phyloP scores from a whole-genome alignment of 352 stramenopile species.

The Paralagenidium karlingii region DNA sequence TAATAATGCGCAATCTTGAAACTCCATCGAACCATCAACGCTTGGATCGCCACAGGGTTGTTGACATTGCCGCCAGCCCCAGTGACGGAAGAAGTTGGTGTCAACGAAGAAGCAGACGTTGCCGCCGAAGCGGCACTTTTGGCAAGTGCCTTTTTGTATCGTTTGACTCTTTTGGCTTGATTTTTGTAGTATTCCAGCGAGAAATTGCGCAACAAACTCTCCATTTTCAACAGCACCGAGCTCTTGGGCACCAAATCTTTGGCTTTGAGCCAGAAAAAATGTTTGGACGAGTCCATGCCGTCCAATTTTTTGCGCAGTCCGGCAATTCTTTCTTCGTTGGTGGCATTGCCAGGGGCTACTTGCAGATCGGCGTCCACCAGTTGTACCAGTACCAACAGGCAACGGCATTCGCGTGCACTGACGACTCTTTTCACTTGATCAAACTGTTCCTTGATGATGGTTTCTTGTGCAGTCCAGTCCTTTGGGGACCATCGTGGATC shows the following conservation, averaged over 20 bases:
- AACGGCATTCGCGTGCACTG: constrained; percentile 51
- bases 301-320: constrained; percentile 56
- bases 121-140: too few species aligned
- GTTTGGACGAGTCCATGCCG: constrained; percentile 64
- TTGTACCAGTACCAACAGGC: constrained; percentile 70
- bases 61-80: too few species aligned
- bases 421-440: constrained; percentile 55
- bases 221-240: constrained; percentile 52
- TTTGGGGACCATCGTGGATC: constrained; percentile 55
- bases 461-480: constrained; percentile 64
- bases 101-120: too few species aligned
- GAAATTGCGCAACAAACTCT: constrained; percentile 55
- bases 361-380: constrained; percentile 62
- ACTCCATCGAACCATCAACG: constrained; percentile 54
- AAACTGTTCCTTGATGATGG: constrained; percentile 52
- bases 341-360: constrained; percentile 38
- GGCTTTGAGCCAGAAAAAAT: constrained; percentile 43
- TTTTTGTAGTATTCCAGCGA: constrained; percentile 83
- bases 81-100: too few species aligned
- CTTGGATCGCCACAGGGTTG: too few species aligned
- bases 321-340: constrained; percentile 63
- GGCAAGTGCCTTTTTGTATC: constrained; percentile 67
- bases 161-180: constrained; percentile 79
- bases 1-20: constrained; percentile 87
- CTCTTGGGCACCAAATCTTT: constrained; percentile 51